phyloP scores from a whole-genome alignment of 2,329 filamentous ascomycete species.

The Beauveria brongniartii region DNA sequence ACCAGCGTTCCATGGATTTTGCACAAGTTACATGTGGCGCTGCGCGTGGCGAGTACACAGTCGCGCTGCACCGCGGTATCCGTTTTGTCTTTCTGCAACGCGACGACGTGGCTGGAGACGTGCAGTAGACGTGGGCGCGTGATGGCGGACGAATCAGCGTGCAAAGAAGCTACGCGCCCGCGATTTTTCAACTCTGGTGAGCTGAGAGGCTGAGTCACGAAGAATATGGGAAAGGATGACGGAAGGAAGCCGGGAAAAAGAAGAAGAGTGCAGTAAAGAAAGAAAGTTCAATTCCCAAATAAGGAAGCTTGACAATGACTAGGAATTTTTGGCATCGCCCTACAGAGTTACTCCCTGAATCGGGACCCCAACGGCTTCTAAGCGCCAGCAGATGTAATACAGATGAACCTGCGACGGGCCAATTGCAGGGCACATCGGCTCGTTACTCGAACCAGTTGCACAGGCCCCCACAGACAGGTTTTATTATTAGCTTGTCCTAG shows the following conservation, averaged over 20 bases:
- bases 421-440: not conserved
- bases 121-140: constrained; percentile 6
- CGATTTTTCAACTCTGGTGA: not conserved
- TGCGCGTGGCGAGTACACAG: not conserved
- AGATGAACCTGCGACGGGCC: not conserved
- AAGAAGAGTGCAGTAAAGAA: not conserved
- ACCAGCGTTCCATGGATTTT: not conserved
- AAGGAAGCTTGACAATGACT: not conserved
- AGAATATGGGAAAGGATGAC: not conserved
- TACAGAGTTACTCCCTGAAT: not conserved
- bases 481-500: constrained; percentile 2
- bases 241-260: not conserved
- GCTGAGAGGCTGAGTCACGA: not conserved
- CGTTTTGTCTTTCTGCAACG: not conserved
- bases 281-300: not conserved
- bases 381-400: not conserved
- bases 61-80: not conserved
- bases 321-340: not conserved
- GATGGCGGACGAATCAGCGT: constrained; percentile 8
- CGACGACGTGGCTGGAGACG: constrained; percentile 4
- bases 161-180: constrained; percentile 8
- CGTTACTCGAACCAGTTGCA: not conserved
- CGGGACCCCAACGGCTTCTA: not conserved
- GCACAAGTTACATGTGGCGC: not conserved
- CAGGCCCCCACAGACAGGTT: not conserved